Percentiles rank a stretch among this genome's conserved stretches.
Conservation (phyloP, 352 stramenopile genomes). For the Pythium periplocum region DNA sequence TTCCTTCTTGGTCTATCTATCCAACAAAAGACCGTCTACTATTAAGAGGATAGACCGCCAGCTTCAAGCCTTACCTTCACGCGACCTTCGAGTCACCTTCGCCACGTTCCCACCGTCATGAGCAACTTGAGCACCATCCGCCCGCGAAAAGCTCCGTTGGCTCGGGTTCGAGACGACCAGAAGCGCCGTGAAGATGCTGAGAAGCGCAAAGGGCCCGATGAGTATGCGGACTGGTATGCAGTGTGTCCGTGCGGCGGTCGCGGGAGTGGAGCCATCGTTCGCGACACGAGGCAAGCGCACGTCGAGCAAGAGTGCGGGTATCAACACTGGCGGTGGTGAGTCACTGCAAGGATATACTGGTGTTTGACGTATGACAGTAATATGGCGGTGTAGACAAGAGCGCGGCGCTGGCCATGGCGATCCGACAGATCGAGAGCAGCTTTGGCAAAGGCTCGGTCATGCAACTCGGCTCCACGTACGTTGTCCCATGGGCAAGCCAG, state of each 20-base stretch:
- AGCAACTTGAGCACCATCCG: conserved; percentile 13
- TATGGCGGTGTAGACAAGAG: conserved; percentile 44
- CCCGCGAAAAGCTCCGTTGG: conserved; percentile 15
- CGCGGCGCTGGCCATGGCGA: conserved; percentile 90
- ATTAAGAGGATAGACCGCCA: conserved; percentile 1
- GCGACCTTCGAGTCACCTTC: conserved; percentile 16
- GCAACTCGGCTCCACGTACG: conserved; percentile 90
- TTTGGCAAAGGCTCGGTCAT: conserved; percentile 97
- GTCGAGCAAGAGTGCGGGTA: conserved; percentile 12
- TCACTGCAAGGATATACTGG: neutral
- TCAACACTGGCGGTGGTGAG: conserved; percentile 7
- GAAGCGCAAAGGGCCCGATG: neutral
- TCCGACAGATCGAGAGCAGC: conserved; percentile 94
- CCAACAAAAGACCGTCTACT: conserved; percentile 12
- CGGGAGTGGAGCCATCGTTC: neutral
- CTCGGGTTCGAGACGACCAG: neutral
- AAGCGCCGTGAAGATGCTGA: neutral
- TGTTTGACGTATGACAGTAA: neutral
- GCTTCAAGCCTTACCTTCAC: neutral
- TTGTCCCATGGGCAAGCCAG: conserved; percentile 11
- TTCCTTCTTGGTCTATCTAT: conserved; percentile 1
- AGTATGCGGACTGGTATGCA: too few relatives aligned
- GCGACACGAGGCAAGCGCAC: conserved; percentile 16
- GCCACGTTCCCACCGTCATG: conserved; percentile 9
- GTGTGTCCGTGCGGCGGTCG: neutral